Conservation (phyloP, 345 rosid genomes). For the Ceriops tagal region DNA sequence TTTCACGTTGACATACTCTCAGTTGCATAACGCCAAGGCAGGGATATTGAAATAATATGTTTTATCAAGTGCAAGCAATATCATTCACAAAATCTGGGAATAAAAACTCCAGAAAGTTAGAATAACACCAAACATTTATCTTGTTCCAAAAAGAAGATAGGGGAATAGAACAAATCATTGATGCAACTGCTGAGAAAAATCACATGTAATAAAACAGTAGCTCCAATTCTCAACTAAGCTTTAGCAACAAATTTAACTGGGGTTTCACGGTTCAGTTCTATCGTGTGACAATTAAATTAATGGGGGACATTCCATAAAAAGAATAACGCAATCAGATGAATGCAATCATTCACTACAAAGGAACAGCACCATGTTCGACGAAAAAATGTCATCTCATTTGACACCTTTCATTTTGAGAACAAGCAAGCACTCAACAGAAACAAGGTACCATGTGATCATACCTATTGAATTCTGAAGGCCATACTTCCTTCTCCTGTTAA, state of each 20-base stretch:
- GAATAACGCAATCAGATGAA: background rate
- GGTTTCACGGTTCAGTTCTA: background rate
- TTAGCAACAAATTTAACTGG: background rate
- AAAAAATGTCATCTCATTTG: background rate
- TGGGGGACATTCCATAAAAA: background rate
- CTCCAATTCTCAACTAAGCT: background rate
- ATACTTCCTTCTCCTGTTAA: background rate
- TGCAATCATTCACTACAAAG: background rate
- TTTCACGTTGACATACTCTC: slow-evolving; percentile 3
- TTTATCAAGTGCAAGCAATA: background rate
- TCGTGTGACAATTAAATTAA: too few relatives aligned
- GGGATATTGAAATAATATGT: slow-evolving; percentile 1
- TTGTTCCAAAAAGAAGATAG: background rate
- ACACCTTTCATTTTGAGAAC: background rate
- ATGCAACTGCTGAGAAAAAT: background rate
- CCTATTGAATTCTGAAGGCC: background rate
- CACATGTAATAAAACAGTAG: background rate
- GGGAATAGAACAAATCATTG: background rate
- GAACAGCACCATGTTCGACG: background rate
- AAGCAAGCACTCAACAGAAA: background rate
- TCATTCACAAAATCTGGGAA: background rate
- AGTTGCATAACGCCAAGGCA: background rate
- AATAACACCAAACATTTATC: background rate
- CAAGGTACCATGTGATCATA: background rate
- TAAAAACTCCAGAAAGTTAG: background rate